Base-by-base conservation (phyloP, 208 protist genomes). In the Leishmania martiniquensis region DNA sequence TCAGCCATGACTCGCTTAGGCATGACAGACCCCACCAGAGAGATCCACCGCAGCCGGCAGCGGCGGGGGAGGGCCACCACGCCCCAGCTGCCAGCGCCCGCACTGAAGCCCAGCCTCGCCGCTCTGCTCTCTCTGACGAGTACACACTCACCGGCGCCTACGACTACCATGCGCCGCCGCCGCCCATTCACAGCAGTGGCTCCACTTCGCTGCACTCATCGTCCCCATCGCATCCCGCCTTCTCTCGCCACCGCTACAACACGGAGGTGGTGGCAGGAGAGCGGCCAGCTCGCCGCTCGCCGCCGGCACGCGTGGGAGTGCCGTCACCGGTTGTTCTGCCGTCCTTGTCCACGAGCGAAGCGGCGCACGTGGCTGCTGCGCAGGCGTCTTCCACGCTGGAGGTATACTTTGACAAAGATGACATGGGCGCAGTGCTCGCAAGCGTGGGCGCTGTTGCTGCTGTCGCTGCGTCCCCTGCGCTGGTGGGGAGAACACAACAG, bases 261-360 rank as follows among this genome's bases (percentile, higher is more conserved):
- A 29, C 2, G 25, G 20, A 32, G 17, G 10, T 32, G 25, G 12
- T n/a, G 42, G 25, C 2, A 25, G 44, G 52, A 37, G 66, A 34
- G 13, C 68, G 15, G n/a, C 29, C 20, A 17, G 45, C 44, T n/a
- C 29, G 47, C 29, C 37, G 32, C 17, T 13, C 25, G 15, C 29
- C 68, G 68, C 2, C 15, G 29, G 42, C 37, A 37, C 51, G 57
- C n/a, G 72, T 4, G 25, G 20, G n/a, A 45, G 74, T 79, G 49
- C 79, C 49, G 10, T 68, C 79, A 10, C 79, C 73, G 1, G 75
- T 76, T 4, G 75, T 78, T n/a, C 39, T 79, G 32, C 74, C 79
- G 15, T 51, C 67, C 20, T 62, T 76, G 25, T 75, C 63, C 39
- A 76, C 73, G 22, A 65, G 49, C 37, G 79, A 78, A 55, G 67